phyloP scores from a whole-genome alignment of 495 filamentous ascomycete species.

The Aspergillus kassunensis region DNA sequence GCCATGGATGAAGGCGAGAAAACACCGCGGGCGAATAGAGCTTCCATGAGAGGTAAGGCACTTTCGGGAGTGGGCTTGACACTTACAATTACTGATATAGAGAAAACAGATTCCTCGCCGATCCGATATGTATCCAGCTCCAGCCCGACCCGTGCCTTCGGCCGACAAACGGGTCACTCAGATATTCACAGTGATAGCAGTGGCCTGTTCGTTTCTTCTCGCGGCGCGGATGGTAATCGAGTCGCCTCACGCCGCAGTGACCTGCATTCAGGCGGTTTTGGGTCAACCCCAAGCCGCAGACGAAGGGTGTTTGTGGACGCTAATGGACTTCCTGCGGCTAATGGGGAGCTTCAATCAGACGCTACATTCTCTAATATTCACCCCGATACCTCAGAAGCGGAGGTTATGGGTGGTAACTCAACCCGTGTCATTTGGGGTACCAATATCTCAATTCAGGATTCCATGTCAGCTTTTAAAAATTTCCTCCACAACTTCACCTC shows the following conservation, averaged over 20 bases:
- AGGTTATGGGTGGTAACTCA: slow-evolving; percentile 75
- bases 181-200: slow-evolving; percentile 75
- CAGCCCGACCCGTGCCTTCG: slow-evolving; percentile 62
- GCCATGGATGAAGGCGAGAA: slow-evolving; percentile 58
- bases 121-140: slow-evolving; percentile 86
- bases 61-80: not conserved
- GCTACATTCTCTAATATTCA: slow-evolving; percentile 86
- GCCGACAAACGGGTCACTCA: slow-evolving; percentile 50
- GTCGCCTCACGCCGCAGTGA: slow-evolving; percentile 64
- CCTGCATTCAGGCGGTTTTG: slow-evolving; percentile 71
- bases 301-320: slow-evolving; percentile 78
- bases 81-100: not conserved
- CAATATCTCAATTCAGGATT: slow-evolving; percentile 89
- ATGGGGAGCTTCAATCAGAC: slow-evolving; percentile 59
- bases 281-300: slow-evolving; percentile 59
- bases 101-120: slow-evolving; percentile 72
- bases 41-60: slow-evolving; percentile 62
- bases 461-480: slow-evolving; percentile 79
- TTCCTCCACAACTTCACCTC: slow-evolving; percentile 85
- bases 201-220: slow-evolving; percentile 73
- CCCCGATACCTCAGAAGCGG: slow-evolving; percentile 85
- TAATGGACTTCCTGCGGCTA: slow-evolving; percentile 64
- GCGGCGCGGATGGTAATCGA: slow-evolving; percentile 47
- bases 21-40: slow-evolving; percentile 66
- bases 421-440: slow-evolving; percentile 94